Conservation (phyloP, 2,329 filamentous ascomycete species). For the Scedosporium aurantiacum region DNA sequence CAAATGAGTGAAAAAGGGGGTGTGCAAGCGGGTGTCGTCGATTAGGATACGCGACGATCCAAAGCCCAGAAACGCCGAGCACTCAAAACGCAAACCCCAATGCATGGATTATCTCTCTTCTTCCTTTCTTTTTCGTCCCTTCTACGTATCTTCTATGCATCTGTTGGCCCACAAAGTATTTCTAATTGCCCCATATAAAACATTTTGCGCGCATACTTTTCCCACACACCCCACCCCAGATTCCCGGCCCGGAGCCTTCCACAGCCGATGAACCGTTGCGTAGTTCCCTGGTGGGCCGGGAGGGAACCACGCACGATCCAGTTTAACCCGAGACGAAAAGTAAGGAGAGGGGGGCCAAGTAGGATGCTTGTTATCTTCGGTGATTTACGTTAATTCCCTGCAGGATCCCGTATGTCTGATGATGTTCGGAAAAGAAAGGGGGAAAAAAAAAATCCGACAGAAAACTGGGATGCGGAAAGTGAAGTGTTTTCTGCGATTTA, state of each 20-base stretch:
- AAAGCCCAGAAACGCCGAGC: neutral
- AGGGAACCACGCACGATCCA: neutral
- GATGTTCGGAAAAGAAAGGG: too few relatives aligned
- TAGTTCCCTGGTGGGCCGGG: neutral
- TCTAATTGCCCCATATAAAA: neutral
- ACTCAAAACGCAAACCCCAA: neutral
- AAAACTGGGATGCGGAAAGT: too few relatives aligned
- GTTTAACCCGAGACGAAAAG: neutral
- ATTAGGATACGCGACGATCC: neutral
- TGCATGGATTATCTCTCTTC: neutral
- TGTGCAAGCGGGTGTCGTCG: too few relatives aligned
- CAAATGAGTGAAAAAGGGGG: neutral
- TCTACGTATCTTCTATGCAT: neutral
- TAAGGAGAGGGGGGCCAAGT: neutral
- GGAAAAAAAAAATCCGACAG: too few relatives aligned
- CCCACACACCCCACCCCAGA: neutral
- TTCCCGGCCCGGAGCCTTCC: neutral
- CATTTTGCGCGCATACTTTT: neutral
- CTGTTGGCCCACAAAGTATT: neutral
- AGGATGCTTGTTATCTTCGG: neutral
- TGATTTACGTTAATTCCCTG: neutral
- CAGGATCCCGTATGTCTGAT: neutral
- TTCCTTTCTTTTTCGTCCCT: neutral
- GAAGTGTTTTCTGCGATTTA: too few relatives aligned
- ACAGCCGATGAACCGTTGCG: neutral